Evolutionary conservation across 345 rosid species (phyloP), one percentile per base, ranked within the genome.

Genomic region (Psidium guajava): DNA sequence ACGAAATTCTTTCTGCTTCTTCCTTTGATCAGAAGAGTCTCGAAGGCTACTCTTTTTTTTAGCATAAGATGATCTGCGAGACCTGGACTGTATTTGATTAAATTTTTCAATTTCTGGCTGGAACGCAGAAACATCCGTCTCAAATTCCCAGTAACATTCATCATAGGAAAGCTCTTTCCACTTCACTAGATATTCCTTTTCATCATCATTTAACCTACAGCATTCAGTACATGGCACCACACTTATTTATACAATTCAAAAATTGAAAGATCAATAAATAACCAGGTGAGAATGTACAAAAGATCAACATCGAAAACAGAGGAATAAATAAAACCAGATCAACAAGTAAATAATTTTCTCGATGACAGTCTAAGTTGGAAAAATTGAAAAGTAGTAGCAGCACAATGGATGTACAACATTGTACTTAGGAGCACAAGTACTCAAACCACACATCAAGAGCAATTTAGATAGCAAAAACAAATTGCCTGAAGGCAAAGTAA

Each of bases 141-240:
- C 98, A 87, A 93, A 96, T 85, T 98, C 99, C 99, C 99, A 98
- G 84, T 98, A 96, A 86, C 99, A 96, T 90, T 98, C 99, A 89
- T 98, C 99, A 86, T 98, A 98, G 24, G 93, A 20, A 85, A 98
- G 98, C 86, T 98, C 99, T 90, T 98, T 98, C 91, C 95, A 96
- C 91, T 98, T 98, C 27, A 98, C 99, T 86, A 95, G 90, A 90
- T 96, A 98, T 88, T 98, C 96, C 89, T 90, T 93, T 90, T 91
- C 96, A n/a, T 91, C 97, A 75, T 90, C 96, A 51, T 92, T 94
- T 85, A 95, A 98, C 91, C 99, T 98, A 87, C 91, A 94, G 77
- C 77, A 69, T 69, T 36, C 77, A 69, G 47, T 69, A 69, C 47
- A 69, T 21, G 6, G 36, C 24, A 69, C 47, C 77, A 3, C 47